Base-by-base conservation (phyloP, 352 stramenopile species). In the Phytophthora palmivora region DNA sequence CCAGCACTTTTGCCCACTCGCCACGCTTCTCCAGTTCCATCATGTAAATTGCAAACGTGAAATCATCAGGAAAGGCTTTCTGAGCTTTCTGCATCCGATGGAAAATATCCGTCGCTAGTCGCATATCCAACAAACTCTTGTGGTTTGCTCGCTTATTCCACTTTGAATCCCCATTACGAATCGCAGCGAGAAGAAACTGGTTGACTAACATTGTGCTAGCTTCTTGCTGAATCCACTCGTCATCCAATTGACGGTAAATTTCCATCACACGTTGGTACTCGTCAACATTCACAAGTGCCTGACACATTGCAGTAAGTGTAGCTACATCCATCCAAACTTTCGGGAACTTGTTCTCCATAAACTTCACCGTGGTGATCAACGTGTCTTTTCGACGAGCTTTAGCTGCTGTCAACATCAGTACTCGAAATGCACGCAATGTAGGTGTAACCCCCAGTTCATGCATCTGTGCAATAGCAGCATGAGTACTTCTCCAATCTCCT, bases 381-480 rank as follows among this genome's bases (percentile, higher is more conserved):
- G 71, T 69, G 46, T 88, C 72, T 19, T 73, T 81, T 39, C 74
- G 70, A 18, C 64, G 64, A 11, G 82, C 71, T 56, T 79, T 78
- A 1, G 69, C 78, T 2, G 75, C 61, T 5, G 82, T 72, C 11
- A 93, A 50, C 70, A 93, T 78, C 16, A 93, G 67, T 39, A 86
- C 68, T 46, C 76, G 82, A 51, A 90, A 87, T 3, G 72, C 74
- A 16, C 78, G 82, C 10, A 89, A 39, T 19, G 79, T 67, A 2
- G 83, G 82, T 4, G 70, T 34, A 16, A 91, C 52, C 14, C 70
- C 50, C 21, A 87, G 55, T 34, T 76, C 45, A 51, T 90, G 74
- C 84, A 93, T 90, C 50, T 91, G 79, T 33, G 82, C 67, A 41
- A 93, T 79, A 8, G 67, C 70, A 28, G 71, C 61, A 28, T 88